These are phyloP conservation scores for Boletales sp. DNA, from an alignment of 768 basidiomycete species.

Conservation along the genomic window DNA sequence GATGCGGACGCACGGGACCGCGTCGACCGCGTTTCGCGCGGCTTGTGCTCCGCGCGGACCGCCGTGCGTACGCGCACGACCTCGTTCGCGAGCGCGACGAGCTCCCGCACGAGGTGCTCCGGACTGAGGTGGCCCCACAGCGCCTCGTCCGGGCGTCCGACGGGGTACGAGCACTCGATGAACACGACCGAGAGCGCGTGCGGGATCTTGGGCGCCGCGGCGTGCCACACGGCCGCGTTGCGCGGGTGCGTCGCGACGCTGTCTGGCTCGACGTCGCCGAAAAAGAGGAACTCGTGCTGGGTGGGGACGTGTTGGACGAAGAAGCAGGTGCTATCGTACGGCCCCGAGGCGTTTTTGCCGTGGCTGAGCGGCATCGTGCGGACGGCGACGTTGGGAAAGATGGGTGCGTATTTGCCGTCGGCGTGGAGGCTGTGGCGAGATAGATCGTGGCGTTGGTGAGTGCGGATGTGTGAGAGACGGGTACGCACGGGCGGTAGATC, in stretches of 20 bases:
- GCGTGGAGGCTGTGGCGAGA: constrained; percentile 37
- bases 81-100: constrained; percentile 64
- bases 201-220: constrained; percentile 74
- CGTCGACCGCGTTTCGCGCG: no score
- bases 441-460: no score
- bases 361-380: constrained; percentile 69
- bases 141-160: constrained; percentile 58
- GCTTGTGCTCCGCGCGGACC: not conserved
- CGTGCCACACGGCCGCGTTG: constrained; percentile 74
- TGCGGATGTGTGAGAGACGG: no score
- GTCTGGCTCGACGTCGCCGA: constrained; percentile 93
- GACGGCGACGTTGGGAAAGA: constrained; percentile 58
- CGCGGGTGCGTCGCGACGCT: constrained; percentile 55
- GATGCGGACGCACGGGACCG: no score
- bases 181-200: constrained; percentile 73
- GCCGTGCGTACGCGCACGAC: constrained; percentile 46
- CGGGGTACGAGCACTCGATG: constrained; percentile 91
- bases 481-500: constrained; percentile 54
- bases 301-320: constrained; percentile 70
- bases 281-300: constrained; percentile 78
- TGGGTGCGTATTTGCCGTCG: constrained; percentile 48
- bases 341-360: constrained; percentile 51
- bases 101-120: constrained; percentile 72
- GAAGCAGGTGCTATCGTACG: constrained; percentile 80
- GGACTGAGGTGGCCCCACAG: constrained; percentile 89